Evolutionary conservation across 768 basidiomycete genomes (phyloP), one percentile per base, ranked within the genome.

Genomic region (Russula foetens): DNA sequence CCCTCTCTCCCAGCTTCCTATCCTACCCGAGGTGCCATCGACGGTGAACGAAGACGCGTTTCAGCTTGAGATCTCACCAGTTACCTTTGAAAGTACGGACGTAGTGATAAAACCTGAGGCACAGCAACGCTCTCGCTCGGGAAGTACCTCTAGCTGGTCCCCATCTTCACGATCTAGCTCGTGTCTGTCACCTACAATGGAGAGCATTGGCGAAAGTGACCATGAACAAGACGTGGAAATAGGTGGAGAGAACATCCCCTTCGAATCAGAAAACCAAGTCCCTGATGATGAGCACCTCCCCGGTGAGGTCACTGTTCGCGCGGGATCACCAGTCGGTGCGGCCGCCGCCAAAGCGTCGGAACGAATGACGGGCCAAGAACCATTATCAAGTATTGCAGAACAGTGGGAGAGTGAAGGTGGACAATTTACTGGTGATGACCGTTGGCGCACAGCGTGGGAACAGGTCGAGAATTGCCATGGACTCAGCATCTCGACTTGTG

Each of bases 401-500:
- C 56, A 62, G 61, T 62, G 56, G 61, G 61, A 62, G 28, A 48
- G 47, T 33, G 49, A 62, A 19, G 24, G 24, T 33, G 54, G 38
- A 28, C 61, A 50, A 44, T 44, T 46, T 23, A 26, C n/a, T 31
- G 55, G 53, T 39, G 50, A 44, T 11, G 41, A 38, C 41, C 59
- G 21, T 49, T 35, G 45, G 48, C 54, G 59, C 26, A 55, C 24
- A 21, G 35, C 53, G 31, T 56, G 55, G 56, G 56, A 58, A 21
- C 50, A 53, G 21, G 54, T 44, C 24, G 50, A 57, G 39, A 64
- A 64, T 38, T 63, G 63, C 47, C 48, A 52, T 31, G 65, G 63
- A n/a, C 63, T 66, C 28, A 54, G 56, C 17, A 66, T 66, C 63
- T 57, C 63, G 50, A 66, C 65, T 33, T 58, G 55, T n/a, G 59